Percentiles rank a stretch among this genome's conserved stretches.
Conservation (phyloP, 2,329 filamentous ascomycete species). For the Talaromyces sp. region DNA sequence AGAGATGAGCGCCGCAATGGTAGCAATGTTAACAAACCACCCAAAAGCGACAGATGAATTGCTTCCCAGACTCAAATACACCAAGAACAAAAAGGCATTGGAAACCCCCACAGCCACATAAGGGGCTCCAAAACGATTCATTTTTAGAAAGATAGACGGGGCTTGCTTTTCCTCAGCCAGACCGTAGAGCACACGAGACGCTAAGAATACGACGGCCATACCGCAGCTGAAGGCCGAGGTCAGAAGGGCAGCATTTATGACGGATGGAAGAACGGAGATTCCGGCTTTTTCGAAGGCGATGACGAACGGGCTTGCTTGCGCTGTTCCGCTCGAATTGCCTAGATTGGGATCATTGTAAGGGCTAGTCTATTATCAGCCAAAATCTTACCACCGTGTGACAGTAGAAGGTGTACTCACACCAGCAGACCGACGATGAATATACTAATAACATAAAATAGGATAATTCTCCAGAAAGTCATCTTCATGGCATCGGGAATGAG, state of each 20-base stretch:
- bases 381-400: not conserved
- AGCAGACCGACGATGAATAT: conserved; percentile 17
- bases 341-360: not conserved
- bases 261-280: conserved; percentile 36
- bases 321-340: not conserved
- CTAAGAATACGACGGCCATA: conserved; percentile 41
- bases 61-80: not conserved
- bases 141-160: conserved; percentile 41
- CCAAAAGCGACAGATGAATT: conserved; percentile 52
- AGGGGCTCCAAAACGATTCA: conserved; percentile 23
- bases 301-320: not conserved
- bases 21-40: conserved; percentile 51
- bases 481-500: conserved; percentile 17
- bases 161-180: conserved; percentile 52
- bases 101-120: not conserved
- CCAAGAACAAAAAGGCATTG: not conserved
- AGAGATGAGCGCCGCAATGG: conserved; percentile 60
- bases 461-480: conserved; percentile 14
- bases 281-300: not conserved
- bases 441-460: conserved; percentile 16
- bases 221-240: conserved; percentile 43
- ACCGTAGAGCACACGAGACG: conserved; percentile 66
- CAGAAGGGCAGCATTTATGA: conserved; percentile 42
- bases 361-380: not conserved
- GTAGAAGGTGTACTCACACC: not conserved